Base-by-base conservation (phyloP, 2,329 filamentous ascomycete genomes). In the Geoglossum cookeanum region DNA sequence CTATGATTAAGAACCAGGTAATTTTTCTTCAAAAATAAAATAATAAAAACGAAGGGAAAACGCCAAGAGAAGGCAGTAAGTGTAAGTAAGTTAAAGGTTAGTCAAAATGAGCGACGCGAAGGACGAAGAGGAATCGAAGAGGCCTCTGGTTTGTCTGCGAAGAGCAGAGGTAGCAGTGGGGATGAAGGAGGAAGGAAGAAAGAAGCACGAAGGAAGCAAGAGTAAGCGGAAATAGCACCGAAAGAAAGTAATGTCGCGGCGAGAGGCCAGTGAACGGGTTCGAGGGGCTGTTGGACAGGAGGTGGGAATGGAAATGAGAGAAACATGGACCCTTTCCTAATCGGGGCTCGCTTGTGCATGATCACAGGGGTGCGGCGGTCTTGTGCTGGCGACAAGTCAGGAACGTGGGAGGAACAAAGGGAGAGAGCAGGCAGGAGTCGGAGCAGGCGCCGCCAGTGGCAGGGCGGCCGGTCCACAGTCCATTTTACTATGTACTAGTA, bases 261-360 rank as follows among this genome's bases (percentile, higher is more conserved):
- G 55, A 57, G 29, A 39, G 54, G 22, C 7, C 33, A 22, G 37
- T 47, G 33, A 22, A 27, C 17, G 29, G 11, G 17, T 30, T 47
- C 37, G 54, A 57, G 44, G 44, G 33, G 55, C 45, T 45, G 47
- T 49, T 49, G 55, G 30, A 52, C 27, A 48, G 55, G 44, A 57
- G 44, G 35, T 51, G 42, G 29, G 48, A 57, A 57, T 49, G 15
- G 29, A 37, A 49, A 57, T 51, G 42, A 57, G 33, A 57, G 44
- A 57, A 57, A 55, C 29, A 56, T 32, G 17, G 39, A 13, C 30
- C 49, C 29, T 53, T 53, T 32, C 49, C 49, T 37, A 22, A 35
- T 53, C 22, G 49, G 32, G 49, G 5, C 49, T 53, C 49, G 49
- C 49, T 53, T 53, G 49, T 35, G 30, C 15, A 22, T 22, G 9